phyloP scores from a whole-genome alignment of 2,329 filamentous ascomycete species.

The Sclerotiophoma versabilis region DNA sequence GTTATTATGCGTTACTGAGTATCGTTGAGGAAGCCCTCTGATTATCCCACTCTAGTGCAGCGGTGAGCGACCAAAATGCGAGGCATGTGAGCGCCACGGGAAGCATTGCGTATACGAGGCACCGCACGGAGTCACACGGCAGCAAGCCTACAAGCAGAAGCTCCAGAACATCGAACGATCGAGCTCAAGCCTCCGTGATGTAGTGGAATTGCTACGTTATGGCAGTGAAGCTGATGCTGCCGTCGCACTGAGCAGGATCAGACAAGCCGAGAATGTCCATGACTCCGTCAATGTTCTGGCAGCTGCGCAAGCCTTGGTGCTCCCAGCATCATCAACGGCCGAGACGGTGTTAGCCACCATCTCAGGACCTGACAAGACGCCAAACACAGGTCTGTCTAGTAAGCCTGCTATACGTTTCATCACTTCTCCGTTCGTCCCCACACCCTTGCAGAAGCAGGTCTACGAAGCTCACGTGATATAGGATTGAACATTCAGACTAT shows the following conservation, averaged over 20 bases:
- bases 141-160: slow-evolving; percentile 4
- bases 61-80: neutral
- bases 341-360: neutral
- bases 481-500: neutral
- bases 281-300: neutral
- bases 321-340: neutral
- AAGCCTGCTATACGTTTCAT: neutral
- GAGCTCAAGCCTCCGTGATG: neutral
- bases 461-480: neutral
- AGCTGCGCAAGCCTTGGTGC: neutral
- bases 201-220: neutral
- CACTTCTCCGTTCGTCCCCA: neutral
- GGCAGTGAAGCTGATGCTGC: slow-evolving; percentile 4
- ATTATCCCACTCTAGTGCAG: neutral
- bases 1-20: neutral
- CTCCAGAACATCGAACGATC: neutral
- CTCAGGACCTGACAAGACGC: neutral
- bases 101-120: neutral
- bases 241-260: neutral
- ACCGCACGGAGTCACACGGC: neutral
- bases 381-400: neutral
- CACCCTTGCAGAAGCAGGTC: neutral
- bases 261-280: neutral
- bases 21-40: no score
- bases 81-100: neutral